These are phyloP conservation scores for Penicillium odoratum DNA, from an alignment of 495 filamentous ascomycete species.

Conservation along the genomic window DNA sequence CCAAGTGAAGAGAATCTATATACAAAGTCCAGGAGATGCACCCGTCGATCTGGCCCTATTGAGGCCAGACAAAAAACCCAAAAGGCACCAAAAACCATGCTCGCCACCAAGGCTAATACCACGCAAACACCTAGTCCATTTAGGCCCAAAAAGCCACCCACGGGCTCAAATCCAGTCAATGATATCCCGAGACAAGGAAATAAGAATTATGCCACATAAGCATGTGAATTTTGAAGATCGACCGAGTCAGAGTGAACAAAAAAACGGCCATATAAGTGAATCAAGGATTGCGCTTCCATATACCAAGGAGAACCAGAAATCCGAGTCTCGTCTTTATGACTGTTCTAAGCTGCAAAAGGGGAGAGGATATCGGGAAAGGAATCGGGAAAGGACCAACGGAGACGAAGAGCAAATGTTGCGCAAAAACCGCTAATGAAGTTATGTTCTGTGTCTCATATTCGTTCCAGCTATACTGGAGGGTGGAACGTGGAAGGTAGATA, in stretches of 20 bases:
- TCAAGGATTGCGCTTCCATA: slow-evolving; percentile 14
- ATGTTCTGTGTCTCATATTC: slow-evolving; percentile 25
- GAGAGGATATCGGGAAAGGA: not conserved
- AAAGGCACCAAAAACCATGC: slow-evolving; percentile 2
- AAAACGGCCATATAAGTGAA: slow-evolving; percentile 7
- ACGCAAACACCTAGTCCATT: slow-evolving; percentile 3
- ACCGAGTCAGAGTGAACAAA: not conserved
- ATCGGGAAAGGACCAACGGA: not conserved
- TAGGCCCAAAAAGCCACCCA: not conserved
- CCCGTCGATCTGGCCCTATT: slow-evolving; percentile 1
- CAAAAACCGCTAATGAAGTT: slow-evolving; percentile 8
- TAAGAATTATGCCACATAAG: not conserved
- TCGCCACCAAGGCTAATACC: not conserved
- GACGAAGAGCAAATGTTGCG: slow-evolving; percentile 5
- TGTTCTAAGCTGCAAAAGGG: slow-evolving; percentile 12
- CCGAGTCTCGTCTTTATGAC: slow-evolving; percentile 21
- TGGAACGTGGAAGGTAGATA: not conserved
- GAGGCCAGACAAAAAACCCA: slow-evolving; percentile 1
- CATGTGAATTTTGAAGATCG: not conserved
- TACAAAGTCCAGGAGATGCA: slow-evolving; percentile 9
- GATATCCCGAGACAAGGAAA: slow-evolving; percentile 1
- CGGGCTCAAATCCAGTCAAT: not conserved
- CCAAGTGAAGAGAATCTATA: slow-evolving; percentile 7
- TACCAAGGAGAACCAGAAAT: slow-evolving; percentile 16
- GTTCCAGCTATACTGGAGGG: not conserved